Conservation (phyloP, 331 rosid genomes). For the Malus hybrid region DNA sequence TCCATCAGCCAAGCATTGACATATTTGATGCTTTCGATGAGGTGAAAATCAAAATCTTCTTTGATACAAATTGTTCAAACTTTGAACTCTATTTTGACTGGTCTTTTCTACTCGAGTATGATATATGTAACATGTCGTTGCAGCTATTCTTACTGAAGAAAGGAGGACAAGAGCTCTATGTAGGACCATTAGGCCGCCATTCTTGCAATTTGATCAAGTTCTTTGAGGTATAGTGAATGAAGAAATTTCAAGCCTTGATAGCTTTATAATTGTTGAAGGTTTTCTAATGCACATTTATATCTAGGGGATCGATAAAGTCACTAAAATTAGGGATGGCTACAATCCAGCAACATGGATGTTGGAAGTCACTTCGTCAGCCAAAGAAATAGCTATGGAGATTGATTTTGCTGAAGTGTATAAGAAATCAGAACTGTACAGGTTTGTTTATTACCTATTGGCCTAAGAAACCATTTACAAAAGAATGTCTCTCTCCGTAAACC, state of each 20-base stretch:
- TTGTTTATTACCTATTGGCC: not conserved
- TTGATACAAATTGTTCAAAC: not conserved
- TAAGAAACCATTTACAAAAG: not conserved
- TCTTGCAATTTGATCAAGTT: conserved; percentile 44
- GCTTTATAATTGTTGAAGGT: not conserved
- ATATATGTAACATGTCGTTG: conserved; percentile 5
- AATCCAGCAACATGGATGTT: conserved; percentile 82
- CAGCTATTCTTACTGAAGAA: conserved; percentile 67
- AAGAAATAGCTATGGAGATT: conserved; percentile 38
- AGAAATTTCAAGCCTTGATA: not conserved
- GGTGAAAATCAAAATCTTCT: not conserved
- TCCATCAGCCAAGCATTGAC: conserved; percentile 38
- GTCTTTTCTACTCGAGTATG: not conserved
- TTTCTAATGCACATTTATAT: conserved; percentile 8
- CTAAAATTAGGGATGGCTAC: conserved; percentile 42
- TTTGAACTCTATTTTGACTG: not conserved
- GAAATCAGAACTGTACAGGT: conserved; percentile 54
- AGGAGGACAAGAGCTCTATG: conserved; percentile 64
- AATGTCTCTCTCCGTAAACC: not conserved
- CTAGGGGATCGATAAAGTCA: conserved; percentile 43
- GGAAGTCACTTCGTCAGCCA: conserved; percentile 45
- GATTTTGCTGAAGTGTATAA: conserved; percentile 51
- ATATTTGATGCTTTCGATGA: conserved; percentile 33
- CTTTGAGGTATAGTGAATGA: conserved; percentile 42
- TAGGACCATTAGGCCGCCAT: conserved; percentile 60